Base-by-base conservation (phyloP, 306 rosid species). In the Cucurbita ficifolia region DNA sequence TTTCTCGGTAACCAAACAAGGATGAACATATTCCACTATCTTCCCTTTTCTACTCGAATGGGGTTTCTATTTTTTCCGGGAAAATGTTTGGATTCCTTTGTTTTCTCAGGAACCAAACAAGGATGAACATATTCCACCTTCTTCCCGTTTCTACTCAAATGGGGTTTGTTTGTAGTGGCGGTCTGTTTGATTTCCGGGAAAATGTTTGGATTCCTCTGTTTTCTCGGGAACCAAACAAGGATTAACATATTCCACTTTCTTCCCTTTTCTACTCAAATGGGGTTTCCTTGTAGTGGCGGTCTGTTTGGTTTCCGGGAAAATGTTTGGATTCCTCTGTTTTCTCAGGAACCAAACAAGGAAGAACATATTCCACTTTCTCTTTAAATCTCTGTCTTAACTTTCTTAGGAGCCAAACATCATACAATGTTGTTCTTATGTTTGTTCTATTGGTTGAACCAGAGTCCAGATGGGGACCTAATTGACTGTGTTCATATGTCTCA, bases 391-490 rank as follows among this genome's bases (percentile, higher is more conserved):
- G 0, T 11, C 22, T 1, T 4, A 18, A 17, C 70, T 63, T 63
- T 68, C 22, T 43, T 33, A 48, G 21, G 42, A 48, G 10, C 24
- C 16, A 69, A 63, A 40, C 70, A 62, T 35, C n/a, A 65, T 19
- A 43, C 29, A 10, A 2, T 19, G 5, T 19, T 42, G 39, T 35
- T 24, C 59, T 70, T 13, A 70, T 48, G 19, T 63, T 62, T 51
- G 36, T 62, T 61, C 33, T 64, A 50, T 5, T 64, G 81, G 68
- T 67, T 56, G 51, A 72, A 74, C 88, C 97, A 95, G 99, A 95
- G 99, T 64, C 91, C 97, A 81, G 99, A 95, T 82, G 99, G 99
- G 38, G 99, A 95, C 84, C 72, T 78, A 5, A 95, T 95, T 60
- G 99, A 95, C 76, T 95, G 99, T 62, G 85, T 95, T 72, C 93